Conservation (phyloP, 805 yeast genomes). For the Lachancea mirantina region DNA sequence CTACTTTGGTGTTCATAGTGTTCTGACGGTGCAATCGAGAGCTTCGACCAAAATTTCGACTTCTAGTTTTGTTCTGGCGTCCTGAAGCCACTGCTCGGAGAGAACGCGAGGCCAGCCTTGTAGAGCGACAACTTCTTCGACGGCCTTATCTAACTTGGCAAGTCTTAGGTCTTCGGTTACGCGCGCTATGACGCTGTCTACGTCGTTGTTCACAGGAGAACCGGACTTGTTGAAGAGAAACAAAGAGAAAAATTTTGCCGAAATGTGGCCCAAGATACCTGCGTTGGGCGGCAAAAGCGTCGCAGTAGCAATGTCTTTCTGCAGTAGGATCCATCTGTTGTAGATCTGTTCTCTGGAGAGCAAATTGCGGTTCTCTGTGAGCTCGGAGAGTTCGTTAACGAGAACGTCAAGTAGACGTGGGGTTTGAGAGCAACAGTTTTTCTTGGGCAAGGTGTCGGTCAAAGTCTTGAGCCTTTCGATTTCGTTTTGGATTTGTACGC, state of each 20-base stretch:
- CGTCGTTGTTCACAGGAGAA: constrained; percentile 69
- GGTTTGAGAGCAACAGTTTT: constrained; percentile 17
- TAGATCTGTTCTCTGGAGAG: constrained; percentile 71
- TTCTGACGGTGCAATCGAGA: constrained; percentile 58
- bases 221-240: constrained; percentile 76
- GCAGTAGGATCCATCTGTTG: constrained; percentile 70
- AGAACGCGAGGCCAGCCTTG: constrained; percentile 90
- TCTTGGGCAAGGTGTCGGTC: constrained; percentile 22
- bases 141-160: constrained; percentile 79
- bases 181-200: constrained; percentile 83
- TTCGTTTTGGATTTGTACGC: constrained; percentile 35
- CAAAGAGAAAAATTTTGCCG: constrained; percentile 70
- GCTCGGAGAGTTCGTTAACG: constrained; percentile 40
- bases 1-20: constrained; percentile 34
- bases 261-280: constrained; percentile 85
- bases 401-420: constrained; percentile 24
- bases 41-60: constrained; percentile 70
- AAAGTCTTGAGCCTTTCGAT: constrained; percentile 19
- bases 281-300: constrained; percentile 91
- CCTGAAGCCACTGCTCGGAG: constrained; percentile 86
- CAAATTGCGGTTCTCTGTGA: constrained; percentile 42
- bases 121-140: constrained; percentile 81
- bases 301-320: constrained; percentile 82
- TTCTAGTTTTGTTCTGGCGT: constrained; percentile 85
- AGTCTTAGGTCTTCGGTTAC: constrained; percentile 67